A percentile compares a stretch with the other conserved stretches of the same genome.
Conservation (phyloP, 2,329 filamentous ascomycete genomes). For the Colletotrichum cereale region DNA sequence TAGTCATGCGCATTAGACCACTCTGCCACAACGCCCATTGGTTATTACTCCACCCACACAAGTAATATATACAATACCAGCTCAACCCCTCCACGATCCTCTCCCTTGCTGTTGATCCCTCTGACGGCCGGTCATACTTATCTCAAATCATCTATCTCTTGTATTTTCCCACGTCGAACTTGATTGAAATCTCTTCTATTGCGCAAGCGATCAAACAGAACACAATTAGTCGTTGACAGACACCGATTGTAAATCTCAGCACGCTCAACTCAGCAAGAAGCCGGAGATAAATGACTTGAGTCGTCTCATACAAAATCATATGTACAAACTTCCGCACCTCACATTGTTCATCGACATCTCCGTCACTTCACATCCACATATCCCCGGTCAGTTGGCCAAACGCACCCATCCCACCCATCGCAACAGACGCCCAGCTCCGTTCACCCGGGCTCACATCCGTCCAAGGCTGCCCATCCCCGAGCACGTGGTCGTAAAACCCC, state of each 20-base stretch:
- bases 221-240: too few relatives aligned
- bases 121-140: too few relatives aligned
- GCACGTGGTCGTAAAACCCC: not conserved
- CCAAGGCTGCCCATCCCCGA: not conserved
- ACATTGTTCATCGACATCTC: too few relatives aligned
- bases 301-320: not conserved
- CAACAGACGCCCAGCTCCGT: not conserved
- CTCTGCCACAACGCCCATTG: slow-evolving; percentile 23
- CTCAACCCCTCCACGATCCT: too few relatives aligned
- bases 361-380: not conserved
- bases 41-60: too few relatives aligned
- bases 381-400: not conserved
- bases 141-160: too few relatives aligned
- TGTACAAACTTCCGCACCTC: not conserved
- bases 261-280: not conserved
- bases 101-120: too few relatives aligned
- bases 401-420: not conserved
- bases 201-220: too few relatives aligned
- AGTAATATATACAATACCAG: too few relatives aligned
- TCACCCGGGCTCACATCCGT: not conserved
- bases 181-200: too few relatives aligned
- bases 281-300: not conserved
- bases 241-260: not conserved
- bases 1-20: slow-evolving; percentile 31
- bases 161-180: too few relatives aligned